A percentile compares a stretch with the other conserved stretches of the same genome.
phyloP scores from a whole-genome alignment of 2,329 filamentous ascomycete species.

The Sporothrix variecibatus region DNA sequence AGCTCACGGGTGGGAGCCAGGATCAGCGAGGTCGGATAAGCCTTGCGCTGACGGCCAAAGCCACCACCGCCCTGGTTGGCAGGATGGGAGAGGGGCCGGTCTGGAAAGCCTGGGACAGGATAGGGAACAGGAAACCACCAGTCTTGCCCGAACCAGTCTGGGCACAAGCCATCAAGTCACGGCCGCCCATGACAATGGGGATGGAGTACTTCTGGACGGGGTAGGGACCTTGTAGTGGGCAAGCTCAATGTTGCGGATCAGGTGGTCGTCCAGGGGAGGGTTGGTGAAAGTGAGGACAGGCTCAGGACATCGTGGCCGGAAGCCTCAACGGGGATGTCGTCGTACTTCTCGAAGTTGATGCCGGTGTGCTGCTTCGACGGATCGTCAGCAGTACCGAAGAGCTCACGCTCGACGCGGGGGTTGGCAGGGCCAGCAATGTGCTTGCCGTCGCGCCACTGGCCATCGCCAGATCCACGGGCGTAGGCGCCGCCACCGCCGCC shows the following conservation, averaged over 20 bases:
- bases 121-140: slow-evolving; percentile 98
- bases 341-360: slow-evolving; percentile 99
- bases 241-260: slow-evolving; percentile 89
- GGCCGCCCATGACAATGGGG: slow-evolving; percentile 95
- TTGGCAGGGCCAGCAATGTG: slow-evolving; percentile 89
- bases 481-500: slow-evolving; percentile 47
- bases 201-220: slow-evolving; percentile 99
- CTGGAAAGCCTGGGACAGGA: slow-evolving; percentile 94
- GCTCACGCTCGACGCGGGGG: slow-evolving; percentile 87
- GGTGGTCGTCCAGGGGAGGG: slow-evolving; percentile 91
- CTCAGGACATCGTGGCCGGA: slow-evolving; percentile 90
- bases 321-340: slow-evolving; percentile 97
- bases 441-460: slow-evolving; percentile 95
- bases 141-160: slow-evolving; percentile 99
- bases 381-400: slow-evolving; percentile 89
- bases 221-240: slow-evolving; percentile 95
- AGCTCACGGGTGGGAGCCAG: slow-evolving; percentile 96
- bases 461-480: slow-evolving; percentile 85
- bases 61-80: slow-evolving; percentile 58
- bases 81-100: slow-evolving; percentile 74
- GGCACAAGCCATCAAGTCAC: slow-evolving; percentile 98
- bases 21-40: slow-evolving; percentile 93
- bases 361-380: slow-evolving; percentile 94
- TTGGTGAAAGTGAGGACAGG: slow-evolving; percentile 88
- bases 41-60: slow-evolving; percentile 94